phyloP scores from a whole-genome alignment of 306 rosid species.

The Ammopiptanthus mongolicus region DNA sequence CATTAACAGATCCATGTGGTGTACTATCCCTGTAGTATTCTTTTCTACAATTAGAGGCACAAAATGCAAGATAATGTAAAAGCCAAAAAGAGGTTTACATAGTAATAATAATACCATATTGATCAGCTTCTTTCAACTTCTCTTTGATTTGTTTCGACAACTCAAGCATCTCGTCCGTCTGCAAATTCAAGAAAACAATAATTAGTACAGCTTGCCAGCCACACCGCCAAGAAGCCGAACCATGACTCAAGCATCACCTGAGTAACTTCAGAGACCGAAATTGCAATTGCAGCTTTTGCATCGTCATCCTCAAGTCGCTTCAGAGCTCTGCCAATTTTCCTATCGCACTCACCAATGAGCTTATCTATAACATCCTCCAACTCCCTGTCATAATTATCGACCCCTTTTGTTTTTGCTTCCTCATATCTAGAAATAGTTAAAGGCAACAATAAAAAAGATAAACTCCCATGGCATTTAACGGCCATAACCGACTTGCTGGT shows the following conservation, averaged over 20 bases:
- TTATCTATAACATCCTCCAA: constrained; percentile 94
- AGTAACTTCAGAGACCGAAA: constrained; percentile 94
- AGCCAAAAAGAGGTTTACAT: not conserved
- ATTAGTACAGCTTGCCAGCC: not conserved
- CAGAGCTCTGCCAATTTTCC: constrained; percentile 88
- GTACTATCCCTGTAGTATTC: not conserved
- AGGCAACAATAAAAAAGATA: not conserved
- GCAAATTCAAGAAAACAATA: constrained; percentile 30
- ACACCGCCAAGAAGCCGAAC: not conserved
- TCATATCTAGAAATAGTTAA: constrained; percentile 74
- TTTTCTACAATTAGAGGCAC: not conserved
- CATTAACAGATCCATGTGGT: not conserved
- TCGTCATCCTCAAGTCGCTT: constrained; percentile 97
- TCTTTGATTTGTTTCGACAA: constrained; percentile 78
- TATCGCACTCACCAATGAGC: constrained; percentile 93
- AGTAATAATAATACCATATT: constrained; percentile 50
- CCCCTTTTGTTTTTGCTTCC: constrained; percentile 74
- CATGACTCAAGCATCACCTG: constrained; percentile 40
- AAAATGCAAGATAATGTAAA: not conserved
- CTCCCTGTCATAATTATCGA: constrained; percentile 81
- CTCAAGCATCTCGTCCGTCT: constrained; percentile 82
- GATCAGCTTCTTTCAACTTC: constrained; percentile 90
- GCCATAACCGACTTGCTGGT: not conserved
- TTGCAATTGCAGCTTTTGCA: constrained; percentile 97
- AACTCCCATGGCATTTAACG: not conserved